Evolutionary conservation across 2,329 filamentous ascomycete genomes (phyloP), one percentile per base, ranked within the genome.

Genomic region (Trichoderma sp.): DNA sequence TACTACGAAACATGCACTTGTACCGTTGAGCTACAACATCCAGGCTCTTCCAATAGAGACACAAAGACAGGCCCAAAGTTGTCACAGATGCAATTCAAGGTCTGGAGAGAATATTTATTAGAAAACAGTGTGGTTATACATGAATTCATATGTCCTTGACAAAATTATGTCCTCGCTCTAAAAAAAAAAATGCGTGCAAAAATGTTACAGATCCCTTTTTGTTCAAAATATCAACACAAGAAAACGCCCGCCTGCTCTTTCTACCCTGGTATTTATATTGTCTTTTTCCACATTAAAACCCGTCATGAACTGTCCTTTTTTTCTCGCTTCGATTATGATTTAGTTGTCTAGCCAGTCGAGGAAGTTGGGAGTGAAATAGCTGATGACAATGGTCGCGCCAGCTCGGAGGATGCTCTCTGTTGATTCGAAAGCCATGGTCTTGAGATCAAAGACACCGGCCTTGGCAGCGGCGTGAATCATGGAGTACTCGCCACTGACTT

Each of bases 381-480:
- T 96, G 75, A 98, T 87, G 54, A 99, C 87, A 76, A 99, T 98
- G 0, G 91, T 95, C 7, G 96, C 96, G 54, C 96, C 96, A 10
- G 96, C 96, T 73, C 96, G 87, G 70, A 99, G 82, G 71, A 99
- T 98, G 28, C 94, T 93, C 80, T 98, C 93, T 0, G 93, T 96
- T 69, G 92, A 91, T 83, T 99, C 96, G 74, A 97, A 94, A 0
- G 93, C 96, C 92, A 97, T 97, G 4, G 90, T 84, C 83, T 95
- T 96, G 77, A 98, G 83, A 78, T 97, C 95, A 77, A 98, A 99
- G 3, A 99, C 96, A 5, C 96, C 96, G 1, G 96, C 95, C 79
- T 97, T 97, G 59, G 96, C 96, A 24, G 88, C 96, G 0, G 96
- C 96, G 77, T 97, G 93, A 64, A 99, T 96, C 96, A 98, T 98